Percentiles rank a stretch among this genome's conserved stretches.
These are phyloP conservation scores for Colletotrichum orchidophilum DNA, from an alignment of 2,329 filamentous ascomycete genomes.

Conservation along the genomic window DNA sequence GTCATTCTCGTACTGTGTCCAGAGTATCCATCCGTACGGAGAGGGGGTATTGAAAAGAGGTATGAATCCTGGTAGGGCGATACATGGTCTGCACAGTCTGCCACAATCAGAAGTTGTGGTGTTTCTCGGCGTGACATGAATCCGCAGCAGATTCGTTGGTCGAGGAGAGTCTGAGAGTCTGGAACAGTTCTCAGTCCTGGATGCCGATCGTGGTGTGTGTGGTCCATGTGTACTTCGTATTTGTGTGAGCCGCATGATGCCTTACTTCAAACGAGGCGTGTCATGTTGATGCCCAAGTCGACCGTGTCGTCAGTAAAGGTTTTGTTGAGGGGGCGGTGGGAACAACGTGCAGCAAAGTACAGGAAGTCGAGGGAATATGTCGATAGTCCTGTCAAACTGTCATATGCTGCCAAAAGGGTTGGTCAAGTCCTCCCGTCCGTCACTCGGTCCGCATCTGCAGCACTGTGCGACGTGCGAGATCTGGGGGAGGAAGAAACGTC, in stretches of 20 bases:
- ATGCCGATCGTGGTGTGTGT: constrained; percentile 14
- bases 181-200: neutral
- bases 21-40: neutral
- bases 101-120: too few relatives aligned
- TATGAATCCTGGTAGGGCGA: neutral
- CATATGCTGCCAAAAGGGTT: neutral
- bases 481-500: neutral
- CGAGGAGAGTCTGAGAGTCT: constrained; percentile 3
- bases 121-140: neutral
- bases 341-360: neutral
- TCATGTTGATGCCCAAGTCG: constrained; percentile 16
- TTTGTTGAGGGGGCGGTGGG: neutral
- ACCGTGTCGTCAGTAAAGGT: constrained; percentile 12
- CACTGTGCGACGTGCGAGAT: constrained; percentile 2
- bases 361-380: neutral
- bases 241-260: neutral
- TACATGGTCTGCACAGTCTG: neutral
- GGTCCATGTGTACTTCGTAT: constrained; percentile 4
- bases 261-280: constrained; percentile 19
- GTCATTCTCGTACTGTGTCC: neutral
- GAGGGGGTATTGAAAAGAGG: neutral
- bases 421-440: neutral
- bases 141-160: neutral
- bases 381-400: constrained; percentile 3
- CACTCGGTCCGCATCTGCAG: neutral